phyloP scores from a whole-genome alignment of 2,329 filamentous ascomycete species.

The Penicillium fuscoglaucum region DNA sequence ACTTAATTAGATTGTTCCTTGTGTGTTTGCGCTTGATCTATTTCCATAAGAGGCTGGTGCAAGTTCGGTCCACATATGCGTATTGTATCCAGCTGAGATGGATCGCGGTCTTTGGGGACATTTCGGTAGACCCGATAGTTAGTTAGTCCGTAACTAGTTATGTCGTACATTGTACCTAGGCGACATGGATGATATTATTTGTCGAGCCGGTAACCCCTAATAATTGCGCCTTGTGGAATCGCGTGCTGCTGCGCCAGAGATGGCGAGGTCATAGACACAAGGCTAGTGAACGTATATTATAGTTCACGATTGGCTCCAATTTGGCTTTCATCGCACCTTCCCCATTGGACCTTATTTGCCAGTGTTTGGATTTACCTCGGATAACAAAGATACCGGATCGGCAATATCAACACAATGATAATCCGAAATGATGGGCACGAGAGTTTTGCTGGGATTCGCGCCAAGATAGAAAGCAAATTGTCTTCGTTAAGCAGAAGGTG shows the following conservation, averaged over 20 bases:
- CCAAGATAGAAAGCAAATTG: conserved; percentile 23
- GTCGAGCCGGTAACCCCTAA: neutral
- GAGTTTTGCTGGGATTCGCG: conserved; percentile 24
- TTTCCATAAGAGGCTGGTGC: neutral
- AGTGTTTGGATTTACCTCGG: conserved; percentile 3
- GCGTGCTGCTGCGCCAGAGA: conserved; percentile 9
- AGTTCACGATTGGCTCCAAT: neutral
- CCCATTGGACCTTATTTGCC: neutral
- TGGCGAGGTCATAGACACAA: conserved; percentile 1
- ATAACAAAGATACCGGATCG: conserved; percentile 26
- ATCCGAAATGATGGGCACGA: conserved; percentile 28
- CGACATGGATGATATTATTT: conserved; percentile 2
- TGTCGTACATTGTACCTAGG: neutral
- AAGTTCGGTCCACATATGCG: conserved; percentile 1
- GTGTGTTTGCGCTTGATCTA: neutral
- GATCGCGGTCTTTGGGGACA: neutral
- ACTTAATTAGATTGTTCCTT: conserved; percentile 18
- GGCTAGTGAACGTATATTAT: conserved; percentile 5
- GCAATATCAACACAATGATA: conserved; percentile 28
- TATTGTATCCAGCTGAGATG: conserved; percentile 6
- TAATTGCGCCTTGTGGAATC: conserved; percentile 5
- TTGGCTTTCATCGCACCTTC: neutral
- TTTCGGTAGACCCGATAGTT: neutral
- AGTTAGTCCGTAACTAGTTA: no score
- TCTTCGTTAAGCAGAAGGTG: conserved; percentile 7